These are phyloP conservation scores for Panellus pusillus DNA, from an alignment of 768 basidiomycete species.

Conservation along the genomic window DNA sequence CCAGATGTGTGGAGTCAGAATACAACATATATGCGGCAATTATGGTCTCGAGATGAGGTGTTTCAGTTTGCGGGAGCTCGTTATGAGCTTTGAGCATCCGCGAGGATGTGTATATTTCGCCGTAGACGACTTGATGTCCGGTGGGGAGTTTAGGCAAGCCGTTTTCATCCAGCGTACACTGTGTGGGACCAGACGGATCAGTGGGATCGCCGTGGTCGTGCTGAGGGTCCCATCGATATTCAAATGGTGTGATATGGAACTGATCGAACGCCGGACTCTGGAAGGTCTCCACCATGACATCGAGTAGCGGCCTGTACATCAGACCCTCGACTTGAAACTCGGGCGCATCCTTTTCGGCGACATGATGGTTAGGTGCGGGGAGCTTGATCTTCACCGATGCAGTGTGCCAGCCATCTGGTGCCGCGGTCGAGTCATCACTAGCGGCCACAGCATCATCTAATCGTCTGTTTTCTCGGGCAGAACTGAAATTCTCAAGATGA, in stretches of 20 bases:
- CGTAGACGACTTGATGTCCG: constrained; percentile 9
- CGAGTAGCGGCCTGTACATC: constrained; percentile 15
- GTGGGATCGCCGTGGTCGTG: constrained; percentile 1
- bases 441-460: constrained; percentile 17
- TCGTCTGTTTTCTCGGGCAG: constrained; percentile 13
- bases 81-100: constrained; percentile 19
- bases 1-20: constrained; percentile 29
- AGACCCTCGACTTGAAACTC: constrained; percentile 21
- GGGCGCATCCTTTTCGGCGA: constrained; percentile 20
- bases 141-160: constrained; percentile 3
- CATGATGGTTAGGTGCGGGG: no score
- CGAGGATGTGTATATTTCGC: constrained; percentile 24
- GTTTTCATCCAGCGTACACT: background rate
- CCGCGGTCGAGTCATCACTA: background rate
- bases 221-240: constrained; percentile 8
- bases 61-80: constrained; percentile 1
- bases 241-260: constrained; percentile 18
- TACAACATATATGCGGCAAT: constrained; percentile 28
- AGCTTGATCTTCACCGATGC: no score
- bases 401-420: constrained; percentile 27
- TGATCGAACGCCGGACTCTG: background rate
- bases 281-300: constrained; percentile 13
- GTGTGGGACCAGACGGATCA: background rate
- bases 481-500: constrained; percentile 25
- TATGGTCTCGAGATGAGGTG: constrained; percentile 16